phyloP scores from a whole-genome alignment of 192 early-diverging fungal genomes.

The Backusella psychrophila region DNA sequence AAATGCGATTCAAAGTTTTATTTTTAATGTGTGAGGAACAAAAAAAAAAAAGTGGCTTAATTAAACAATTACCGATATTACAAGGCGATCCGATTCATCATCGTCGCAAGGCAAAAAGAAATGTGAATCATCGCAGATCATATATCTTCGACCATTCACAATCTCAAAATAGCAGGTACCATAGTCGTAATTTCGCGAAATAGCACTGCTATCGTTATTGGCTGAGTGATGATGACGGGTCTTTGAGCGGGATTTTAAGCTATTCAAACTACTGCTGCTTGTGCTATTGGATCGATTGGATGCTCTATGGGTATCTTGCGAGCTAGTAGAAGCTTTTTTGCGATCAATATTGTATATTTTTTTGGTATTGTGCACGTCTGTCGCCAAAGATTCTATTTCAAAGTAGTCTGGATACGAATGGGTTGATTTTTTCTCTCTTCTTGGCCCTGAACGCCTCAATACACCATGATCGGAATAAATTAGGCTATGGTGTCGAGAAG shows the following conservation, averaged over 20 bases:
- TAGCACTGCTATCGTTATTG: neutral
- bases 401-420: neutral
- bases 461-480: neutral
- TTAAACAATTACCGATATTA: slow-evolving; percentile 20
- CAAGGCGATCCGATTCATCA: slow-evolving; percentile 23
- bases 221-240: neutral
- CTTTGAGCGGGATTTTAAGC: neutral
- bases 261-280: neutral
- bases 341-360: neutral
- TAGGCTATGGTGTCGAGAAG: neutral
- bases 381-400: neutral
- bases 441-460: neutral
- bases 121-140: neutral
- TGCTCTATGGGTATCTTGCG: neutral
- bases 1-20: neutral
- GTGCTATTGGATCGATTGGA: neutral
- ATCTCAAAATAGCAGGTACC: slow-evolving; percentile 1
- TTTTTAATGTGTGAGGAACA: neutral
- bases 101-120: slow-evolving; percentile 23
- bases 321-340: neutral
- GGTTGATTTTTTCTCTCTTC: neutral
- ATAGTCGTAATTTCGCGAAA: neutral
- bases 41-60: neutral
- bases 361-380: neutral
- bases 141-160: neutral